Evolutionary conservation across 805 yeast species (phyloP), one percentile per base, ranked within the genome.

Genomic region (Naumovozyma baii): DNA sequence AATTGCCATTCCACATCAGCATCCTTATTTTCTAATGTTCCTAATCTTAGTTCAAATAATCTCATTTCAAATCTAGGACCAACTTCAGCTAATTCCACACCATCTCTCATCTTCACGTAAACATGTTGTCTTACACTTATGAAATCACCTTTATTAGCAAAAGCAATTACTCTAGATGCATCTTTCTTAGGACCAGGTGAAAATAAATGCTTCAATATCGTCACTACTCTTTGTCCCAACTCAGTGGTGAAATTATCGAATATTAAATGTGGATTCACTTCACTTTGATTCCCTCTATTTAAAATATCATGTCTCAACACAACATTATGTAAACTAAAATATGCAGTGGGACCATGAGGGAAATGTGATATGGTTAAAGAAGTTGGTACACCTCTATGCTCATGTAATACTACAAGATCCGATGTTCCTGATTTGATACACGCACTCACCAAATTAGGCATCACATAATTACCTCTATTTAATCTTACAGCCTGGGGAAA

Each of bases 61-160:
- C 87, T 76, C 97, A 92, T 88, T 63, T 92, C 98, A 53, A 92
- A 92, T 46, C 99, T 70, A n/a, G 99, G 99, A 0, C 99, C 99
- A 29, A 92, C 83, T 60, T 92, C 99, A 42, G 96, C 88, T 41
- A 92, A 64, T 59, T 92, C 97, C 2, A 87, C 95, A 28, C 78
- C 73, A 46, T 87, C 95, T 50, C 81, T 80, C 0, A 96, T 86
- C 57, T 77, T 80, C 4, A 87, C 95, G 59, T 83, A 92, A 1
- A 92, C 82, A 58, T 92, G 99, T 56, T 92, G 98, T 62, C 99
- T 75, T 4, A 92, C 96, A 45, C 87, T 77, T 44, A 92, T 90
- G 56, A 78, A 92, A 64, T 92, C 99, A 36, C 86, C 95, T 39
- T 76, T 73, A 59, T 92, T 92, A 33, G 83, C 78, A 66, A 92